A percentile compares a stretch with the other conserved stretches of the same genome.
Conservation (phyloP, 2,329 filamentous ascomycete genomes). For the Trichoderma asperellum region DNA sequence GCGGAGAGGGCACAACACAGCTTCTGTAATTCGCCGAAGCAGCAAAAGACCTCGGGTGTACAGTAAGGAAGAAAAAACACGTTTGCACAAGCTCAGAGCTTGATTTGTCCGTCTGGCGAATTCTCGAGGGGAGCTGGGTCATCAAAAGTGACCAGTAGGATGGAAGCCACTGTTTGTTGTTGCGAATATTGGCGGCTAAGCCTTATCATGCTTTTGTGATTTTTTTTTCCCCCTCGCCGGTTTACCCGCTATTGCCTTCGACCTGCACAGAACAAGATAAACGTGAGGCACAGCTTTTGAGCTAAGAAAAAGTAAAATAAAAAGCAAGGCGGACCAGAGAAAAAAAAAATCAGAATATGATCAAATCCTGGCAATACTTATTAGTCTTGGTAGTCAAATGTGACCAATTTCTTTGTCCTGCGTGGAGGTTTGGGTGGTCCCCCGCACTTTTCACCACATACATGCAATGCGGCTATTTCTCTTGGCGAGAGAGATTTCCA, state of each 20-base stretch:
- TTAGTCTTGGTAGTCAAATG: not conserved
- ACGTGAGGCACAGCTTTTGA: conserved; percentile 8
- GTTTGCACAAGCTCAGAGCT: not conserved
- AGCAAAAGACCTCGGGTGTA: not conserved
- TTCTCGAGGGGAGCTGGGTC: not conserved
- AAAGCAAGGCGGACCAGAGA: not conserved
- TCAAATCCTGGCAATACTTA: not conserved
- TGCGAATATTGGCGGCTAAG: not conserved
- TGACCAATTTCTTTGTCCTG: not conserved
- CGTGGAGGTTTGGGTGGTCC: not conserved
- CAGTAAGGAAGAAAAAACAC: not conserved
- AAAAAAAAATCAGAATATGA: conserved; percentile 6
- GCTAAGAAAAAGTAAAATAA: conserved; percentile 22
- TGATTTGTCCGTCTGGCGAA: not conserved
- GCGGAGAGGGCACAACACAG: not conserved
- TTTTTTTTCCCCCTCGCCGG: not conserved
- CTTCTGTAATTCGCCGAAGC: conserved; percentile 1
- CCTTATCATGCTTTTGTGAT: not conserved
- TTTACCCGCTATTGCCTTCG: conserved; percentile 1
- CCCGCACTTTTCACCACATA: conserved; percentile 17
- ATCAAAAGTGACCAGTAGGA: not conserved
- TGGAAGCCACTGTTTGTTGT: not conserved
- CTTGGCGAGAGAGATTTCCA: not conserved
- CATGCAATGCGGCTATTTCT: not conserved
- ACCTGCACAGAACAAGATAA: conserved; percentile 16